Evolutionary conservation across 352 stramenopile species (phyloP), one percentile per base, ranked within the genome.

Genomic region (Pythium vanterpoolii): DNA sequence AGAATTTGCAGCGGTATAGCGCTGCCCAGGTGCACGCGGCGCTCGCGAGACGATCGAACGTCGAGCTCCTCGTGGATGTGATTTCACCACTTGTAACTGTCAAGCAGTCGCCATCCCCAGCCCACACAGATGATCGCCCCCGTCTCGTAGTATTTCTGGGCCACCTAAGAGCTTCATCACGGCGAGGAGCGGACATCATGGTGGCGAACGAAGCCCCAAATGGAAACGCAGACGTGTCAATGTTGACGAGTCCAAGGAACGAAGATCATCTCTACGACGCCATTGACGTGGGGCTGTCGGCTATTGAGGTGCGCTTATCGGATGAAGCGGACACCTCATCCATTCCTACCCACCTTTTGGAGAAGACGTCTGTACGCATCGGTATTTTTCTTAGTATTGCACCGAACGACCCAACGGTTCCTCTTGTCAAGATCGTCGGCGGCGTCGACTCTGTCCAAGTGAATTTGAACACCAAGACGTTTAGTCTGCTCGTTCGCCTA

Each of bases 81-180:
- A 87, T 91, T 10, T 93, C 86, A 8, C 86, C 86, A 26, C 49
- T 93, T 30, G 87, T 95, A 18, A 90, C 85, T 30, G 56, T 95
- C 24, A 70, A 83, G 28, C 71, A 90, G 45, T 77, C 78, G 3
- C 73, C 76, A 19, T 68, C 66, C 18, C 21, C 46, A 33, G 19
- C 34, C 31, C 43, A n/a, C 46, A 13, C 46, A 16, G 14, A 24
- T 16, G 7, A 24, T 47, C 46, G 59, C 13, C 56, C 75, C 50
- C 78, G 67, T 39, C 64, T 93, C 10, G 58, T 90, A 23, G 71
- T 93, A 31, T 93, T 93, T 50, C 62, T 91, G 21, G 84, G 84
- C 14, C 84, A 91, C 64, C 60, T 93, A 28, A 79, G 86, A 40
- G 83, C 83, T 18, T 74, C 73, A 2, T 89, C 83, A 16, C 78